Base-by-base conservation (phyloP, 306 rosid genomes). In the Acacia confusa region DNA sequence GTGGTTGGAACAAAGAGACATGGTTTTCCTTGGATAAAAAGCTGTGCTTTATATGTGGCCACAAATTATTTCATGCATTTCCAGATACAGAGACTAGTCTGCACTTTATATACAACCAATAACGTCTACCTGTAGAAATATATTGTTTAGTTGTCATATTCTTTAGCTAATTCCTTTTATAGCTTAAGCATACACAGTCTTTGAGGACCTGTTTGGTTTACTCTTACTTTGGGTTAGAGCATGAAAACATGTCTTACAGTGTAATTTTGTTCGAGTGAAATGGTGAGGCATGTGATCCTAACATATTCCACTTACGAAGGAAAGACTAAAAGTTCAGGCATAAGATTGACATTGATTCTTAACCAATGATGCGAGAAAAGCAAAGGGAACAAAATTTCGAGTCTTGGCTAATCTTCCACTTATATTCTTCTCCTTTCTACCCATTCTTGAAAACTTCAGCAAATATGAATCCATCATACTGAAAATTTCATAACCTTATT, bases 171-270 rank as follows among this genome's bases (percentile, higher is more conserved):
- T 19, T 69, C 13, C 40, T n/a, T 57, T 57, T 9, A 58, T 58
- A 22, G 30, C 30, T 22, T 60, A 45, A 77, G 85, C 45, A n/a
- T 27, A 58, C 17, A 81, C 15, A 44, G 27, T 60, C 66, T 60
- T 52, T 27, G 15, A 9, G 71, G 41, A 75, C 71, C 76, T 67
- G 19, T 58, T 40, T 40, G 32, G 38, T 66, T 81, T 61, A 11
- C 44, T 40, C 72, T 60, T 61, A 57, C 72, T 69, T n/a, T n/a
- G 30, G 53, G 50, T 50, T 52, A 22, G 19, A 7, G 25, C 36
- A 44, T 75, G 72, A 19, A 76, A 15, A 30, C 52, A 68, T 6
- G 9, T 2, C 8, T 13, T n/a, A 47, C 22, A 17, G 50, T 27
- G 73, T 25, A 30, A n/a, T 65, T 22, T 12, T n/a, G 50, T 77